phyloP scores from a whole-genome alignment of 78 protist species.

The Chrysochromulina tobinii region DNA sequence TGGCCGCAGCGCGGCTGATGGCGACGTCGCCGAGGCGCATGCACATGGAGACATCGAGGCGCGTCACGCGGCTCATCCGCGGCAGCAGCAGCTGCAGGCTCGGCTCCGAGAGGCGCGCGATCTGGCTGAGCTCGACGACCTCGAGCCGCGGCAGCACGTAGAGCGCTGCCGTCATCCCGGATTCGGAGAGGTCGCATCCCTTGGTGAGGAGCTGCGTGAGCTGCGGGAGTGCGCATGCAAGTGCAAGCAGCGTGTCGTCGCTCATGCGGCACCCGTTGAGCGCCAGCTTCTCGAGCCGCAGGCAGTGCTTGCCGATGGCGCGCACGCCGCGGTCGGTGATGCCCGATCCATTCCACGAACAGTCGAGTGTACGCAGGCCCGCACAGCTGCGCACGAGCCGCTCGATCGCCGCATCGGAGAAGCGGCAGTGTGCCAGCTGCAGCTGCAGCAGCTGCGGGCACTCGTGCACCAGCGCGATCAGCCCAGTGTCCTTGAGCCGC shows the following conservation, averaged over 20 bases:
- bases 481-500: background rate
- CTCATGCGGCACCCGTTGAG: slow-evolving; percentile 5
- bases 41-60: background rate
- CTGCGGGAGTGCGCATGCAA: background rate
- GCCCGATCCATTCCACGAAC: slow-evolving; percentile 8
- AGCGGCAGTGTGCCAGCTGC: background rate
- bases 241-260: background rate
- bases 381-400: background rate
- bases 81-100: background rate
- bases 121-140: background rate
- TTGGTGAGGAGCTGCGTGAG: background rate
- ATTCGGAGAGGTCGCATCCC: background rate
- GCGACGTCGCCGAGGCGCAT: slow-evolving; percentile 17
- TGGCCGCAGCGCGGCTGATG: background rate
- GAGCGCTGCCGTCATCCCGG: background rate
- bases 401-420: background rate
- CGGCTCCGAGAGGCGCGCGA: background rate
- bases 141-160: background rate
- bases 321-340: background rate
- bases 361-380: background rate
- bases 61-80: background rate
- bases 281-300: background rate
- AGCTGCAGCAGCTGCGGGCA: background rate
- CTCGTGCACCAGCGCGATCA: background rate
- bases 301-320: background rate